Evolutionary conservation across 1,139 yeast genomes (phyloP).

Genomic region (Blastobotrys apis): DNA sequence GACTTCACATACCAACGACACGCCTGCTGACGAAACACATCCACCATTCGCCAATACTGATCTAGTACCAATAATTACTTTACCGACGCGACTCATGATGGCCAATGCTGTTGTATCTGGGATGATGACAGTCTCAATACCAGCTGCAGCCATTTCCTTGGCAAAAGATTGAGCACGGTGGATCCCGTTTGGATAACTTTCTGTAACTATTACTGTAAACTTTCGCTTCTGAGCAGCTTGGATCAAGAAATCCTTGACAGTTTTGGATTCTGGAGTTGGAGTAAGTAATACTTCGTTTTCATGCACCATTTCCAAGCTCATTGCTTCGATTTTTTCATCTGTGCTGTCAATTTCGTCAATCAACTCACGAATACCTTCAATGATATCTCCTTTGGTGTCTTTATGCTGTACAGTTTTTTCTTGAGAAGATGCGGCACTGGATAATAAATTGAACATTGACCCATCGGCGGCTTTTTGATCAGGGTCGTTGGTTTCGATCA

Average conservation of each 20-base stretch:
- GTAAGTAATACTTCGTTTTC: conserved; percentile 88
- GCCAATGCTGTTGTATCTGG: conserved; percentile 95
- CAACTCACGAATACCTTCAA: conserved; percentile 90
- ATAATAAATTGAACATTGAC: conserved; percentile 82
- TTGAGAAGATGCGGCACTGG: conserved; percentile 29
- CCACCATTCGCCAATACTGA: conserved; percentile 97
- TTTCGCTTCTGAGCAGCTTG: conserved; percentile 87
- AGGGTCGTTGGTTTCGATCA: conserved; percentile 1
- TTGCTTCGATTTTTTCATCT: conserved; percentile 84
- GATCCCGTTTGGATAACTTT: conserved; percentile 85
- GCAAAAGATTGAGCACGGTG: conserved; percentile 75
- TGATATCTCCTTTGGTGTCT: conserved; percentile 80
- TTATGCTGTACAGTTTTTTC: conserved; percentile 17
- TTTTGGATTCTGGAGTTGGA: conserved; percentile 88
- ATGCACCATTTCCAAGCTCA: conserved; percentile 90
- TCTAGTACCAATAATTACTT: conserved; percentile 87
- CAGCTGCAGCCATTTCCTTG: conserved; percentile 70
- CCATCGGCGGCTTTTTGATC: conserved; percentile 2
- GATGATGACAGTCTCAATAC: conserved; percentile 83
- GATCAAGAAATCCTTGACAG: conserved; percentile 80
- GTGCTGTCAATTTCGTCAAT: conserved; percentile 88
- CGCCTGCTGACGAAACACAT: conserved; percentile 84
- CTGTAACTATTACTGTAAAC: conserved; percentile 89
- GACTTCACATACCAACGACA: conserved; percentile 88
- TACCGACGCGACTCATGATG: conserved; percentile 95